Percentiles rank a stretch among this genome's conserved stretches.
Conservation (phyloP, 2,329 filamentous ascomycete species). For the Phialophora verrucosa region DNA sequence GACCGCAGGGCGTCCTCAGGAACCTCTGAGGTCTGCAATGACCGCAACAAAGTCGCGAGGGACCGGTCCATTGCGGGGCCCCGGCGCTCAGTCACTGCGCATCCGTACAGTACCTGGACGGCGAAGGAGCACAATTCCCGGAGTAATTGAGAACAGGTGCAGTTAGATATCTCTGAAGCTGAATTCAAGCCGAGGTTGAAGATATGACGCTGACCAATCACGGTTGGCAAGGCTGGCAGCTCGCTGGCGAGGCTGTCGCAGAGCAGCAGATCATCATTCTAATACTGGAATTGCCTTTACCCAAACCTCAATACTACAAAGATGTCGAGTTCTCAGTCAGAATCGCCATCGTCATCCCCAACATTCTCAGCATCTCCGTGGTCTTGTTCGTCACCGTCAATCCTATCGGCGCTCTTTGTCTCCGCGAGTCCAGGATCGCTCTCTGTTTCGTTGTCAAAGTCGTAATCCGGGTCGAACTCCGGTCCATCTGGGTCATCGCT, state of each 20-base stretch:
- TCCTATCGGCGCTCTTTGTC: background rate
- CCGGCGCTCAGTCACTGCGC: conserved; percentile 46
- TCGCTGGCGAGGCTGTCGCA: background rate
- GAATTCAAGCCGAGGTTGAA: conserved; percentile 3
- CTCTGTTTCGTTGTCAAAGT: conserved; percentile 11
- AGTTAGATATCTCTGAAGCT: background rate
- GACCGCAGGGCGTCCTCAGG: conserved; percentile 66
- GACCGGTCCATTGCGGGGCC: conserved; percentile 59
- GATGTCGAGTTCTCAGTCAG: too few species aligned
- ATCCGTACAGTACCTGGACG: conserved; percentile 12
- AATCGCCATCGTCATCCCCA: conserved; percentile 17
- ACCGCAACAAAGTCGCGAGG: conserved; percentile 64
- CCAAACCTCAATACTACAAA: background rate
- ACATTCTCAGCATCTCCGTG: conserved; percentile 15
- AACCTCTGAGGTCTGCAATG: conserved; percentile 63
- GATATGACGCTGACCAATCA: background rate
- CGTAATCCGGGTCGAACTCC: conserved; percentile 23
- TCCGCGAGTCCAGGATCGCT: background rate
- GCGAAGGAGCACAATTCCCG: background rate
- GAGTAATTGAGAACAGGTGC: background rate
- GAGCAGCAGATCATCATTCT: too few species aligned
- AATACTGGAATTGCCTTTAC: background rate
- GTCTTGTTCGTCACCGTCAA: too few species aligned
- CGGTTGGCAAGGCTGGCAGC: background rate
- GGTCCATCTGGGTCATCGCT: conserved; percentile 17